These are phyloP conservation scores for Allium sativum DNA, from an alignment of 106 monocot species.

Conservation along the genomic window DNA sequence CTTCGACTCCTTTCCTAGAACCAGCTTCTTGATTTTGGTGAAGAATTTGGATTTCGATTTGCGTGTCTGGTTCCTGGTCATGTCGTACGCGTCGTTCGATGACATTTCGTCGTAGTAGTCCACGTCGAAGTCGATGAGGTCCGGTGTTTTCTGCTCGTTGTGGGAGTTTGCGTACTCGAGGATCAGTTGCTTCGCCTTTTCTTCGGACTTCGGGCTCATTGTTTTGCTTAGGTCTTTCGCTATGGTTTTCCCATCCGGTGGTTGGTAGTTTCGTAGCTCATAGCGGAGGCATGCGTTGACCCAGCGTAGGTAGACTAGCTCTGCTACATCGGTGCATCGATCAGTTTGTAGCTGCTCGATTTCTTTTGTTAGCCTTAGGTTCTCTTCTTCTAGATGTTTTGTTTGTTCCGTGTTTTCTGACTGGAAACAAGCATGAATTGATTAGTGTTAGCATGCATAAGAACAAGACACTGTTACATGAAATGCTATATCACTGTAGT, in stretches of 20 bases:
- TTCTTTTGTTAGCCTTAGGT: constrained; percentile 37
- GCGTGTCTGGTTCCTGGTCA: constrained; percentile 7
- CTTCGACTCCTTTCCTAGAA: constrained; percentile 35
- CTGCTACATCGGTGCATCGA: constrained; percentile 50
- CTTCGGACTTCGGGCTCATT: constrained; percentile 47
- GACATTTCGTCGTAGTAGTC: constrained; percentile 40
- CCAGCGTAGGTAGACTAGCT: constrained; percentile 81
- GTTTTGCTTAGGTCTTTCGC: constrained; percentile 58
- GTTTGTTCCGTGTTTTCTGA: constrained; percentile 28
- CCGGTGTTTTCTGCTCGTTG: constrained; percentile 7
- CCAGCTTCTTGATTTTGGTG: constrained; percentile 55
- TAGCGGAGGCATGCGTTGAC: constrained; percentile 84
- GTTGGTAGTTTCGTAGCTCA: constrained; percentile 43
- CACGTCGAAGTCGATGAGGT: constrained; percentile 23
- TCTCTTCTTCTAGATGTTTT: constrained; percentile 29
- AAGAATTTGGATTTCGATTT: constrained; percentile 43
- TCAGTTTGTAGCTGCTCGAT: constrained; percentile 48
- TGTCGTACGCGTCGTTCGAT: not conserved
- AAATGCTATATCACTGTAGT: too few relatives aligned
- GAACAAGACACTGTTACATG: too few relatives aligned
- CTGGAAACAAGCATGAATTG: not conserved
- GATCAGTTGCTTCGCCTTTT: constrained; percentile 56
- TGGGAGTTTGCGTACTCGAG: constrained; percentile 40
- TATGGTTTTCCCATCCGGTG: constrained; percentile 17
- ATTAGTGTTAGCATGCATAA: not conserved